Evolutionary conservation across 163 green algal genomes (phyloP).

Genomic region (Volvox carteri): DNA sequence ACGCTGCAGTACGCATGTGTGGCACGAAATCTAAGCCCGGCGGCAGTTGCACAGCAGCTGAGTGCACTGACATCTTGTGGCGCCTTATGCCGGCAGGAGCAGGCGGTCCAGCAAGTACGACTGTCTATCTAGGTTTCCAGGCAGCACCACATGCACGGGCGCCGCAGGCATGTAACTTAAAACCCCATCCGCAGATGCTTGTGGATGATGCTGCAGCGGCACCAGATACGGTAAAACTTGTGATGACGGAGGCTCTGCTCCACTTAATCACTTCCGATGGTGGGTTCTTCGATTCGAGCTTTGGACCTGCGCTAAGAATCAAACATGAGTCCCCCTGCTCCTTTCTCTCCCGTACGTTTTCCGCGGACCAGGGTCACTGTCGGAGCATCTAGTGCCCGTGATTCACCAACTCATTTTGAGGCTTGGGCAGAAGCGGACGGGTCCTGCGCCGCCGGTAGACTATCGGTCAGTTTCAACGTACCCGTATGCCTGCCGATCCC

Average conservation of each 20-base stretch:
- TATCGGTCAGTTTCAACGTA: not conserved
- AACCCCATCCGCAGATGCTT: slow-evolving; percentile 8
- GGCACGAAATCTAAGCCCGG: not conserved
- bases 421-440: slow-evolving; percentile 15
- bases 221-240: not conserved
- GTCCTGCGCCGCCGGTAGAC: not conserved
- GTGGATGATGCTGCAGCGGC: not conserved
- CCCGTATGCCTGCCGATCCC: not conserved
- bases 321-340: too few relatives aligned
- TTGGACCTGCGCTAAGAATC: too few relatives aligned
- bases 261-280: not conserved
- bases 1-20: not conserved
- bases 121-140: not conserved
- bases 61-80: not conserved
- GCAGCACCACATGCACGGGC: not conserved
- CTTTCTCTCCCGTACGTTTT: too few relatives aligned
- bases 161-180: not conserved
- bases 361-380: slow-evolving; percentile 6
- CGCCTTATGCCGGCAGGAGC: not conserved
- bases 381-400: not conserved
- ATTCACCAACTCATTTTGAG: not conserved
- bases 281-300: not conserved
- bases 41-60: slow-evolving; percentile 5
- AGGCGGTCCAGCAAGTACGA: slow-evolving; percentile 13
- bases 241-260: not conserved